Evolutionary conservation across 2,329 filamentous ascomycete genomes (phyloP), one percentile per base, ranked within the genome.

Genomic region (Aspergillus sergii): DNA sequence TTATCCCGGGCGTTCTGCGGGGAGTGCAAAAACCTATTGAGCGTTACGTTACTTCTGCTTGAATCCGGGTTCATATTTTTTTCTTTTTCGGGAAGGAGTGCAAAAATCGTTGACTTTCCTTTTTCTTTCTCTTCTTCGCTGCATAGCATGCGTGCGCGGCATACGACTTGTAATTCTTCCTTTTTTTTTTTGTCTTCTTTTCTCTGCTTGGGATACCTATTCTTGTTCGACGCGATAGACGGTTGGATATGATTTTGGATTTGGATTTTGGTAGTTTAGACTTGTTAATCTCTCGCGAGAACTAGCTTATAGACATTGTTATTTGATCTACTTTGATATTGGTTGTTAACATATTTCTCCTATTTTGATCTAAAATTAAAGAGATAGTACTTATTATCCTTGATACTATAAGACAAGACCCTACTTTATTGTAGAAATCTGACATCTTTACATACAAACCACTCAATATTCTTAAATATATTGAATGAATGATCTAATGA

Each of bases 181-280:
- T 41, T 41, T 41, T 7, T 41, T 41, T 7, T 59, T 51, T 39
- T 36, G 45, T 62, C 26, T 28, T 4, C 9, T 57, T 30, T 55
- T 39, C 28, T 28, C 45, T 59, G 28, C 54, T 57, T 57, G 32
- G 51, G 51, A 55, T 55, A 55, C 51, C 51, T 59, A 26, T 58
- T 53, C 28, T 23, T 60, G 59, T 50, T 32, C 30, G 23, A 28
- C 41, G 43, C 14, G 10, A 55, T 55, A 55, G 51, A 55, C n/a
- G 51, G 51, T 55, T 55, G 30, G 28, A 53, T 59, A 53, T 34
- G 41, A 39, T 43, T 32, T 55, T 61, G 50, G 30, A 12, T 53
- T 53, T 21, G 16, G 30, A 19, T 14, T 32, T 53, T 46, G 43
- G 30, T 53, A 32, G 16, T 21, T 32, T 34, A 32, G 50, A 53